Conservation (phyloP, 2,329 filamentous ascomycete species). For the Neonectria coccinea region DNA sequence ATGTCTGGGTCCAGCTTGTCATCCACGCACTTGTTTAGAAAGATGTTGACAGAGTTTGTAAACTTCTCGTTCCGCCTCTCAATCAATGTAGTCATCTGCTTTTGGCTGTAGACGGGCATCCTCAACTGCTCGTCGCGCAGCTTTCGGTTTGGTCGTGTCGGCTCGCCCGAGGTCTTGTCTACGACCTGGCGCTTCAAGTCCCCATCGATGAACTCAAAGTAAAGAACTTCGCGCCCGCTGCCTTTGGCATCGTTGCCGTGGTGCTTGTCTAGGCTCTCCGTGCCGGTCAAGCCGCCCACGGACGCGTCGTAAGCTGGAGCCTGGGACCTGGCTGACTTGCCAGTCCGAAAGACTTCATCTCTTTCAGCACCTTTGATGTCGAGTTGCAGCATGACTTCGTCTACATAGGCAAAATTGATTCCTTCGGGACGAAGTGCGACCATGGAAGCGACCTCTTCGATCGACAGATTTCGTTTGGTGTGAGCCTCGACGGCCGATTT, state of each 20-base stretch:
- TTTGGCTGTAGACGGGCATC: conserved; percentile 93
- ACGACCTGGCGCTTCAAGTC: conserved; percentile 86
- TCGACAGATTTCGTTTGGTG: conserved; percentile 74
- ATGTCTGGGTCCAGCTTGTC: conserved; percentile 75
- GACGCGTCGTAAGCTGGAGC: conserved; percentile 66
- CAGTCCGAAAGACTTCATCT: conserved; percentile 71
- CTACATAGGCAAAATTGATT: conserved; percentile 87
- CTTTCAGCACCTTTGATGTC: conserved; percentile 77
- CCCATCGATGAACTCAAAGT: conserved; percentile 93
- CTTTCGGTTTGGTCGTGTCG: conserved; percentile 74
- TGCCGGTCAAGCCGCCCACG: conserved; percentile 67
- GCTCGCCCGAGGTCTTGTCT: conserved; percentile 78
- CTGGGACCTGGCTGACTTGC: conserved; percentile 60
- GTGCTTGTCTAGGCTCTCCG: conserved; percentile 54
- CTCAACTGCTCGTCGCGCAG: conserved; percentile 83
- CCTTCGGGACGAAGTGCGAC: conserved; percentile 81
- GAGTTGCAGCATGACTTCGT: conserved; percentile 84
- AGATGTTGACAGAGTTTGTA: conserved; percentile 77
- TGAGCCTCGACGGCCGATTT: conserved; percentile 86
- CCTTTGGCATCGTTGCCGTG: conserved; percentile 23
- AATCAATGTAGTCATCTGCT: conserved; percentile 89
- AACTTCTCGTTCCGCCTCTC: conserved; percentile 92
- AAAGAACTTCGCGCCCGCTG: conserved; percentile 74
- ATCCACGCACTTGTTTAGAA: conserved; percentile 78
- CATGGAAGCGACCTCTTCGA: conserved; percentile 86